Evolutionary conservation across 1,284 basidiomycete species (phyloP), one percentile per base, ranked within the genome.

Genomic region (Wolfiporia cocos): DNA sequence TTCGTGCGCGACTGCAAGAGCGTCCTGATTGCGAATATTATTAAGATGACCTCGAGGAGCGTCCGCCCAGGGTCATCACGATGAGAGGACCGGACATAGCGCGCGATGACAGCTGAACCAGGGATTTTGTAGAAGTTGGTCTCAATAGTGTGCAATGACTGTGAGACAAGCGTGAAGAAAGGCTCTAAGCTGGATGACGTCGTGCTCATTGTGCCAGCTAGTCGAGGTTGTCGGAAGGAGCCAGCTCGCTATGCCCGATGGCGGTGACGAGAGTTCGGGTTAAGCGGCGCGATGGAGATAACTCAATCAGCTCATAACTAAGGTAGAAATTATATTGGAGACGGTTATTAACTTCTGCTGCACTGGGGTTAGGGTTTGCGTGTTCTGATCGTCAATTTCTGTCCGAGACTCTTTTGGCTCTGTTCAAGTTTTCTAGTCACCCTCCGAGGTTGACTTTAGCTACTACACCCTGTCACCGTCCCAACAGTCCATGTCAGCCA

Each of bases 11-110:
- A 86, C 65, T 94, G 92, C 35, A 97, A 64, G 20, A 97, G 69
- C 0, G 94, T 99, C 41, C 92, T 71, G 40, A 97, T 74, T 17
- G 92, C 88, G 58, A 98, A 98, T 41, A 91, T 72, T 48, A 96
- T 65, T 32, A 99, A 78, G 40, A 95, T 80, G 34, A 98, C 64
- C 66, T 99, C 96, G 49, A 99, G 79, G 5, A 98, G 55, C 0
- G 92, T 93, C 42, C 96, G 76, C 33, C 90, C 90, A 1, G 96
- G 95, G 64, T 94, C 92, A 62, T 94, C 85, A 62, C 86, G 84
- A 68, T 90, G 84, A 45, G 92, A 86, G 61, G 92, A 78, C 64
- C 80, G 85, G 66, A 96, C 87, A 65, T 97, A 97, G 55, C 93
- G 88, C 43, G 87, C 76, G 49, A 96, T 66, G 57, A 97, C 91